Base-by-base conservation (phyloP, 768 basidiomycete species). In the Amanita pallidorosea region DNA sequence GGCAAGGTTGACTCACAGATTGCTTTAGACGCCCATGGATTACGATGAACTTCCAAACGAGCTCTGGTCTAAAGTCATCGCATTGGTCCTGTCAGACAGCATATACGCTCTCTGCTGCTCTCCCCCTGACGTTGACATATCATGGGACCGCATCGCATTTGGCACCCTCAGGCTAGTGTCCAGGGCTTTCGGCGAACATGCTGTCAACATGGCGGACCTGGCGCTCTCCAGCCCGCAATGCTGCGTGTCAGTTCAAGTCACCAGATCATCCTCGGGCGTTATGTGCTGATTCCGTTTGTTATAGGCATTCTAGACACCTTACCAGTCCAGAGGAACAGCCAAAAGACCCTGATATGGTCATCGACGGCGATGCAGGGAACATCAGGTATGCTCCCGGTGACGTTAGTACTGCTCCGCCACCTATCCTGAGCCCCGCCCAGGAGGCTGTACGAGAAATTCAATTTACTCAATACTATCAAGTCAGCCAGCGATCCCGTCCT, bases 141-240 rank as follows among this genome's bases (percentile, higher is more conserved):
- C 36, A 0, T 50, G 41, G 49, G 49, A 50, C 7, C n/a, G 33
- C 8, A 20, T 8, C 25, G 49, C 49, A n/a, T 43, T 50, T 17
- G 29, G 49, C 2, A 50, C 40, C 3, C 40, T 50, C 29, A 41
- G 49, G 20, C 38, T 42, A 11, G 49, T 50, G 20, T 50, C 49
- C 35, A 33, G 17, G 6, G 7, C n/a, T 5, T 49, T 42, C 38
- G 18, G 27, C 4, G 23, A 23, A 5, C 37, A n/a, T 1, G 40
- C 38, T 13, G 17, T 49, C 40, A 34, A 33, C 12, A 41, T 43
- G 1, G 49, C 40, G 3, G 37, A 50, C 17, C 38, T 29, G 22
- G 48, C 38, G 11, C 29, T 49, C 7, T n/a, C 33, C 5, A 17
- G 7, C 31, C 18, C 45, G 15, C 27, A 22, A 4, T 23, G 12